Base-by-base conservation (phyloP, 257 asterid species). In the Anisodus acutangulus region DNA sequence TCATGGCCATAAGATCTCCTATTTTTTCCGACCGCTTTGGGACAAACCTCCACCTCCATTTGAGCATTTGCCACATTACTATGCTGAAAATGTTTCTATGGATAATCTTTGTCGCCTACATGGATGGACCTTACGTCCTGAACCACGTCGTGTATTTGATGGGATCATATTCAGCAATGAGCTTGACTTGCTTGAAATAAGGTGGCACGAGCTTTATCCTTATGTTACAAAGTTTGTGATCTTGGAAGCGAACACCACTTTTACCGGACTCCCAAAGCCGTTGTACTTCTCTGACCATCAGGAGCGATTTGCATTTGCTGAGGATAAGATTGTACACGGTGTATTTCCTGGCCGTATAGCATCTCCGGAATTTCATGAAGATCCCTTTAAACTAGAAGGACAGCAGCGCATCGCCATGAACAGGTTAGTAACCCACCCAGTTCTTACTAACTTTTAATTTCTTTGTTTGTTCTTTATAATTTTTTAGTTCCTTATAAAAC, bases 21-120 rank as follows among this genome's bases (percentile, higher is more conserved):
- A 96, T 83, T 93, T 96, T 49, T 89, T 96, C 84, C 98, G 98
- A 5, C 99, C 99, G 7, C 91, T 96, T 64, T 96, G 99, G 99
- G 99, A 96, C 90, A 81, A 82, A 9, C 94, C 99, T 67, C 99
- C 98, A 35, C 82, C 90, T 2, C 90, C 92, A 0, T 93, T 96
- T 2, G 86, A 89, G 84, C 91, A 78, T 62, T 59, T 96, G 43
- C 98, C 98, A 11, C 99, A 96, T 87, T 96, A 91, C 69, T 93
- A 96, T 79, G 98, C 98, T 3, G 98, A 94, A 87, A 96, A 94
- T 59, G 95, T 96, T 35, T 92, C 99, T 2, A 93, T 89, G 94
- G 90, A 80, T 78, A 84, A 90, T 86, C 97, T 96, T 31, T 96
- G 99, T 72, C 91, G 60, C 78, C 93, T 93, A 89, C 99, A 96